These are phyloP conservation scores for Pelagophyceae sp. DNA, from an alignment of 352 stramenopile species.

Conservation along the genomic window DNA sequence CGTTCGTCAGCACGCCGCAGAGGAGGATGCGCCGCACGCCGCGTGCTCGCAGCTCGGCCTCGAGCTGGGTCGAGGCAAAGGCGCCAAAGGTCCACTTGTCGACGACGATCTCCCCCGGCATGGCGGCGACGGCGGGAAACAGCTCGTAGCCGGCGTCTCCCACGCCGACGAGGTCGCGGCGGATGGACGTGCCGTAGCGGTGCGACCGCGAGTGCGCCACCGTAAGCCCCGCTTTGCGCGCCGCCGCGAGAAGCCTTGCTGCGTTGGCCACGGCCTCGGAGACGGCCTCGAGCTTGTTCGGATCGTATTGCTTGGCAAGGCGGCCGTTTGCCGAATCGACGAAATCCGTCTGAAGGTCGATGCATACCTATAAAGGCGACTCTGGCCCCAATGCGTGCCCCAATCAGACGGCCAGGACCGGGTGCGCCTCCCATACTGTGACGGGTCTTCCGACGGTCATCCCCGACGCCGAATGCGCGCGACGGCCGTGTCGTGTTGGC, in stretches of 20 bases:
- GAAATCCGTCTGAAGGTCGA: constrained; percentile 2
- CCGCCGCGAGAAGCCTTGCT: neutral
- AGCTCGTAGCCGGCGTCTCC: neutral
- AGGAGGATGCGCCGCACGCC: constrained; percentile 2
- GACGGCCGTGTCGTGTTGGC: neutral
- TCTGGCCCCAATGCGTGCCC: too few relatives aligned
- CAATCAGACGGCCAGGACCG: too few relatives aligned
- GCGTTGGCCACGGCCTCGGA: neutral
- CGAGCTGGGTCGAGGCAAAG: constrained; percentile 5
- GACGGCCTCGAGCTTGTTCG: neutral
- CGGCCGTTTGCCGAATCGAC: neutral
- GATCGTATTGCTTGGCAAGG: neutral
- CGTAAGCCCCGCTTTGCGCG: neutral
- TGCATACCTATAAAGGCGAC: too few relatives aligned
- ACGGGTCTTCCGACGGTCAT: too few relatives aligned
- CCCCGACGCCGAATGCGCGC: too few relatives aligned
- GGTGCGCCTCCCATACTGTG: too few relatives aligned
- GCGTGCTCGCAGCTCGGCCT: neutral
- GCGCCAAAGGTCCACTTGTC: constrained; percentile 6
- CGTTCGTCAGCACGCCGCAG: neutral
- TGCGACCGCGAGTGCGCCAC: neutral
- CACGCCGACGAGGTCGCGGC: neutral
- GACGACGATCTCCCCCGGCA: constrained; percentile 2
- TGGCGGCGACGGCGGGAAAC: neutral
- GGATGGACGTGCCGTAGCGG: neutral